Percentiles rank a stretch among this genome's conserved stretches.
phyloP scores from a whole-genome alignment of 805 yeast genomes.

The Candida vaughaniae region DNA sequence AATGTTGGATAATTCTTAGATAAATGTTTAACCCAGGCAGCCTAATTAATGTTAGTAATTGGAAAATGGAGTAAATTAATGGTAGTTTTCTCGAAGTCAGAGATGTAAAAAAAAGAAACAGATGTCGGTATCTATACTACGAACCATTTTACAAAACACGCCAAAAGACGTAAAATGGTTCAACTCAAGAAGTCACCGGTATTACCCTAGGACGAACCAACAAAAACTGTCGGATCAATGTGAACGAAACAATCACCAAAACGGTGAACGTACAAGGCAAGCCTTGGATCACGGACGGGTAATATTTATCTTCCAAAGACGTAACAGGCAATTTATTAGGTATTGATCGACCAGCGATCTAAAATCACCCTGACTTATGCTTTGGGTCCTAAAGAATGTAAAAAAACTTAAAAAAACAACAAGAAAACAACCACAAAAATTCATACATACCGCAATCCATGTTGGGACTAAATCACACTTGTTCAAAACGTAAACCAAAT shows the following conservation, averaged over 20 bases:
- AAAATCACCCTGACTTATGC: constrained; percentile 78
- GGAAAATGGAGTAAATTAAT: constrained; percentile 1
- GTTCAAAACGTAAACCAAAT: constrained; percentile 88
- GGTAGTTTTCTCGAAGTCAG: background rate
- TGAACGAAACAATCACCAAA: constrained; percentile 35
- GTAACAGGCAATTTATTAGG: constrained; percentile 81
- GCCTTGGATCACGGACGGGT: constrained; percentile 54
- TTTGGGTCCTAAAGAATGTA: constrained; percentile 51
- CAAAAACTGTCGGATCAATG: constrained; percentile 36
- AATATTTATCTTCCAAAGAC: constrained; percentile 87
- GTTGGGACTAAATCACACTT: constrained; percentile 98
- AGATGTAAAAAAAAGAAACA: constrained; percentile 3
- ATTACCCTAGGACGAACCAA: constrained; percentile 43
- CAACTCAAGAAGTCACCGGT: constrained; percentile 82
- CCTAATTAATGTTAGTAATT: constrained; percentile 50
- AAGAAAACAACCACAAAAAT: constrained; percentile 2
- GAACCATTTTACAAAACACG: constrained; percentile 48
- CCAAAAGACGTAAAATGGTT: constrained; percentile 33
- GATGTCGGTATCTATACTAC: constrained; percentile 89
- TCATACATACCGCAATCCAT: constrained; percentile 95
- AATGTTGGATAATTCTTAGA: constrained; percentile 91
- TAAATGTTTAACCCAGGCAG: constrained; percentile 97
- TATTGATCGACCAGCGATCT: constrained; percentile 27
- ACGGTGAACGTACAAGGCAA: constrained; percentile 36
- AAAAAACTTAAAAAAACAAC: background rate